Evolutionary conservation across 2,329 filamentous ascomycete species (phyloP).

Genomic region (Cladobotryum protrusum): DNA sequence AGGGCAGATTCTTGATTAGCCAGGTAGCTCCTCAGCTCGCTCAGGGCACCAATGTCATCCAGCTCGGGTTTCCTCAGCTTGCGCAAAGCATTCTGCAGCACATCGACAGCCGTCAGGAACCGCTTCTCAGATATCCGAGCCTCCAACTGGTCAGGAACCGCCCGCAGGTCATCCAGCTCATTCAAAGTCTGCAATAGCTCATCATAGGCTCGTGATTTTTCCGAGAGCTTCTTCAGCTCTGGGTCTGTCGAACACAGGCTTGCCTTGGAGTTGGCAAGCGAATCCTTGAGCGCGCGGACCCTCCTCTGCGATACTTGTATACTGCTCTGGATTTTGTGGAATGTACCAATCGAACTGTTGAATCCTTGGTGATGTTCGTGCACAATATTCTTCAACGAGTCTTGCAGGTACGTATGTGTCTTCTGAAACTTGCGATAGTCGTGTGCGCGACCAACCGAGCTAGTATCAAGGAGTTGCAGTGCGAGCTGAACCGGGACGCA

Average conservation of each 20-base stretch:
- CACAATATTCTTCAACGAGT: slow-evolving; percentile 87
- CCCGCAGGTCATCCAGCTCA: slow-evolving; percentile 80
- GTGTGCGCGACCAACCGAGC: slow-evolving; percentile 85
- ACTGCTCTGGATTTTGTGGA: slow-evolving; percentile 95
- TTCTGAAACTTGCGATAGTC: slow-evolving; percentile 80
- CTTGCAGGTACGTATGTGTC: slow-evolving; percentile 83
- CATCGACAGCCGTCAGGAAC: slow-evolving; percentile 86
- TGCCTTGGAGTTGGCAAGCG: slow-evolving; percentile 71
- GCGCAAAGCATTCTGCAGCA: slow-evolving; percentile 79
- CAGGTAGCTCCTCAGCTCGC: slow-evolving; percentile 80
- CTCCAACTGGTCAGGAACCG: slow-evolving; percentile 87
- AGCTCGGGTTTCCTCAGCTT: slow-evolving; percentile 82
- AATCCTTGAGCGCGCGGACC: slow-evolving; percentile 75
- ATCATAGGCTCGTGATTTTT: slow-evolving; percentile 84
- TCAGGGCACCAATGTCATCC: slow-evolving; percentile 83
- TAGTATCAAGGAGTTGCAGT: slow-evolving; percentile 89
- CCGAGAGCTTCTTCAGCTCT: slow-evolving; percentile 83
- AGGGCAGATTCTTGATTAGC: slow-evolving; percentile 87
- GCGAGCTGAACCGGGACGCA: slow-evolving; percentile 91
- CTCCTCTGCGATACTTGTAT: slow-evolving; percentile 83
- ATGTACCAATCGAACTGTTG: slow-evolving; percentile 97
- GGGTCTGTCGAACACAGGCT: slow-evolving; percentile 81
- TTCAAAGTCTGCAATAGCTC: slow-evolving; percentile 77
- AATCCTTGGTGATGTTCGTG: slow-evolving; percentile 99
- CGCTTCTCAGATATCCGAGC: slow-evolving; percentile 93